Evolutionary conservation across 306 rosid genomes (phyloP), one percentile per base, ranked within the genome.

Genomic region (Vigna trinervia): DNA sequence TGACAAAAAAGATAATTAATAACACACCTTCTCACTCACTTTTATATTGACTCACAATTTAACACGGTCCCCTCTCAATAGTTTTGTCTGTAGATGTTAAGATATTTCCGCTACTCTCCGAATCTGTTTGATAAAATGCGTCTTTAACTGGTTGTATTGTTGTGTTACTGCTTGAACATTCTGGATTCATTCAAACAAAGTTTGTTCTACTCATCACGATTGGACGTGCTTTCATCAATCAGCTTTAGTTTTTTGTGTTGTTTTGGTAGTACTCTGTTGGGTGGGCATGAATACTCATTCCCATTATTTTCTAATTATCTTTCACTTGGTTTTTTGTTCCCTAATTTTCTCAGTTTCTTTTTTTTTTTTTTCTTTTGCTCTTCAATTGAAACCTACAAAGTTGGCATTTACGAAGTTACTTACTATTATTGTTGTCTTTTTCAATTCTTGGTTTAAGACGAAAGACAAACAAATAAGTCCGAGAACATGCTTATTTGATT

Each of bases 121-220:
- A 43, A 73, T 30, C 69, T 73, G 78, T 73, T 73, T 59, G 78
- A 43, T 73, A 14, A 32, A 73, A 73, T 59, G 76, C 20, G 50
- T 71, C 51, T 52, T 50, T 51, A 34, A 11, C 41, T 52, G 13
- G 32, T 60, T 60, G 43, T 60, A 19, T 28, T 30, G 19, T 13
- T 30, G 50, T 17, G 14, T 63, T 2, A 26, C n/a, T 62, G 28
- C 71, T 65, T 65, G 4, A 17, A 10, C 50, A 19, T 65, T 65
- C 15, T 38, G 30, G 3, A 39, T 38, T 64, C 30, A 17, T 39
- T 39, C 70, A 17, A 64, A 17, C 5, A 64, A 32, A 11, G 19
- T 65, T 13, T n/a, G 9, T 63, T 32, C 68, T 34, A 22, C 13
- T 61, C 34, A 34, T 30, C 1, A 2, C 9, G n/a, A 63, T 36